These are phyloP conservation scores for Colletotrichum sublineola DNA, from an alignment of 2,329 filamentous ascomycete genomes.

Conservation along the genomic window DNA sequence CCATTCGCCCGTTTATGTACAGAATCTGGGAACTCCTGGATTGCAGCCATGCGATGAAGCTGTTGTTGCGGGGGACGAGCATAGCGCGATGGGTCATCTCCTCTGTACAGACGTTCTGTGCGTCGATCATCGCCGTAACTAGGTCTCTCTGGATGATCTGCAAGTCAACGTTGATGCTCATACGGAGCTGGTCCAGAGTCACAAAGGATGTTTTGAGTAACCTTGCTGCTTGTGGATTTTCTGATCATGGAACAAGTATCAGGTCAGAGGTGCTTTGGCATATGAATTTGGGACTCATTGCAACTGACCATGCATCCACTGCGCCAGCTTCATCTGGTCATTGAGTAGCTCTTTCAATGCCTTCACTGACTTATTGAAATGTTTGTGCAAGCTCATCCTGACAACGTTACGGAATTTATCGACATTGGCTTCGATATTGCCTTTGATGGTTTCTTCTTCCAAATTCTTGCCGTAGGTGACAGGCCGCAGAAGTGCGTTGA, in stretches of 20 bases:
- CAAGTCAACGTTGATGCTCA: neutral
- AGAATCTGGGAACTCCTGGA: neutral
- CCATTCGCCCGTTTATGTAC: conserved; percentile 16
- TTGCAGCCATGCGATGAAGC: conserved; percentile 20
- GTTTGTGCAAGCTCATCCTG: neutral
- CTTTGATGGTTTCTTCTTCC: conserved; percentile 19
- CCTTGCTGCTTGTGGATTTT: conserved; percentile 6
- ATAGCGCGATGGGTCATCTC: conserved; percentile 6
- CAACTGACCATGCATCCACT: conserved; percentile 22
- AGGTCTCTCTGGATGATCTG: neutral
- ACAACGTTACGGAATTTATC: conserved; percentile 2
- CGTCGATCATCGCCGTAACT: conserved; percentile 10
- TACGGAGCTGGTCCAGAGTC: neutral
- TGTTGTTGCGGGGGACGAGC: neutral
- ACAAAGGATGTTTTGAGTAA: neutral
- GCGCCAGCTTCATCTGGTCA: neutral
- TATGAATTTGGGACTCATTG: no score
- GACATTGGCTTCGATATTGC: conserved; percentile 19
- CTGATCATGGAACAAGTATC: neutral
- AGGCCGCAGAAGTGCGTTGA: conserved; percentile 11
- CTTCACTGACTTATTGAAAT: conserved; percentile 4
- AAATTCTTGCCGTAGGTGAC: conserved; percentile 4
- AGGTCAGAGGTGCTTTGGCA: no score
- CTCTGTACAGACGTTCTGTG: conserved; percentile 17
- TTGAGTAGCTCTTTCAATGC: neutral